phyloP scores from a whole-genome alignment of 2,329 filamentous ascomycete genomes.

The Plenodomus biglobosus region DNA sequence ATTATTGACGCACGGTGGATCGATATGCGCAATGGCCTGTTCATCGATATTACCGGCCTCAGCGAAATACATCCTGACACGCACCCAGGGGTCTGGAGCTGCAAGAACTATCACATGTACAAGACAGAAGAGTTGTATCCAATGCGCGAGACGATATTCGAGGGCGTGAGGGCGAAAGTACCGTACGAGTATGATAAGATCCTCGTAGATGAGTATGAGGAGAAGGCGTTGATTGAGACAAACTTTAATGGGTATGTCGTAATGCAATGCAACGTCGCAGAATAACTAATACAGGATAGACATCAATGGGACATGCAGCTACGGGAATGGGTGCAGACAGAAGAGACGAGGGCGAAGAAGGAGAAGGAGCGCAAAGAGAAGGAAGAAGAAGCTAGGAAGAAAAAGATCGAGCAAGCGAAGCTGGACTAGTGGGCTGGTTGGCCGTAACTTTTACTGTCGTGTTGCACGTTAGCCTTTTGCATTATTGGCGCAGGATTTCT shows the following conservation, averaged over 20 bases:
- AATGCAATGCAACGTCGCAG: not conserved
- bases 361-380: constrained; percentile 10
- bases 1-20: constrained; percentile 86
- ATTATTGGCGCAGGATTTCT: constrained; percentile 1
- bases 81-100: constrained; percentile 69
- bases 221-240: constrained; percentile 62
- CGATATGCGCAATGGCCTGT: constrained; percentile 72
- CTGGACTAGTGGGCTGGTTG: constrained; percentile 22
- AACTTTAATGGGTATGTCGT: constrained; percentile 59
- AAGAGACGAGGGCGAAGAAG: constrained; percentile 16
- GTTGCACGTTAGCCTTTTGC: not conserved
- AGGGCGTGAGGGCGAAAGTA: constrained; percentile 69
- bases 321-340: constrained; percentile 61
- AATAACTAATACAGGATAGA: constrained; percentile 42
- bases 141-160: constrained; percentile 71
- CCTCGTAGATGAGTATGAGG: constrained; percentile 65
- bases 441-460: constrained; percentile 9
- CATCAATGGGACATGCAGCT: constrained; percentile 61
- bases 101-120: constrained; percentile 79
- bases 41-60: constrained; percentile 80
- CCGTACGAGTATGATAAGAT: constrained; percentile 70
- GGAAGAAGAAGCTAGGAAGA: constrained; percentile 12
- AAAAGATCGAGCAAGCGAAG: constrained; percentile 15
- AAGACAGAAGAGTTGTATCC: constrained; percentile 72
- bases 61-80: constrained; percentile 64